A percentile compares a stretch with the other conserved stretches of the same genome.
Conservation (phyloP, 2,329 filamentous ascomycete species). For the Xylariaceae sp. region DNA sequence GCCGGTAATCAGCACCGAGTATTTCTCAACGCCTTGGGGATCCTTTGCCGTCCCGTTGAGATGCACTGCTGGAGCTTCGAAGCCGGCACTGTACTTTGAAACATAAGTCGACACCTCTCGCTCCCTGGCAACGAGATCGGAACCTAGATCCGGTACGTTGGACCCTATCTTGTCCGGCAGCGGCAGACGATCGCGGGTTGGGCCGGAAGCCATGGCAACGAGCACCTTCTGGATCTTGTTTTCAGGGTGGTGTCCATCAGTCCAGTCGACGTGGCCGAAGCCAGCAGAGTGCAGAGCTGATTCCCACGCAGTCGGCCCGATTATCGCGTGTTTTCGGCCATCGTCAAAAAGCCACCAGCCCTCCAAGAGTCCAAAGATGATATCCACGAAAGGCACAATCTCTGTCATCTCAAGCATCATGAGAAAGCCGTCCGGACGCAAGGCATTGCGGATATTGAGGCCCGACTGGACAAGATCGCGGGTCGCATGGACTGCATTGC, state of each 20-base stretch:
- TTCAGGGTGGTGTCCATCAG: constrained; percentile 19
- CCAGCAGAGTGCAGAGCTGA: constrained; percentile 17
- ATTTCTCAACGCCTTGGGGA: no score
- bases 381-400: constrained; percentile 23
- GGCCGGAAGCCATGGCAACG: constrained; percentile 21
- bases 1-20: not conserved
- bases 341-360: constrained; percentile 33
- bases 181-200: no score
- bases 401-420: constrained; percentile 28
- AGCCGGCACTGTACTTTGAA: no score
- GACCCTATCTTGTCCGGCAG: no score
- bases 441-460: constrained; percentile 14
- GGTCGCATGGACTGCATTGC: constrained; percentile 26
- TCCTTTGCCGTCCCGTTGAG: no score
- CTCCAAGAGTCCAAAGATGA: constrained; percentile 29
- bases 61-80: no score
- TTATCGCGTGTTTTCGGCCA: constrained; percentile 19
- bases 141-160: no score
- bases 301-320: constrained; percentile 16
- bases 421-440: constrained; percentile 27
- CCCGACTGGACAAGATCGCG: constrained; percentile 11
- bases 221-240: constrained; percentile 20
- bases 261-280: constrained; percentile 24
- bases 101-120: no score
- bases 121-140: no score